phyloP scores from a whole-genome alignment of 129 eudicot species.

The Saussurea involucrata region DNA sequence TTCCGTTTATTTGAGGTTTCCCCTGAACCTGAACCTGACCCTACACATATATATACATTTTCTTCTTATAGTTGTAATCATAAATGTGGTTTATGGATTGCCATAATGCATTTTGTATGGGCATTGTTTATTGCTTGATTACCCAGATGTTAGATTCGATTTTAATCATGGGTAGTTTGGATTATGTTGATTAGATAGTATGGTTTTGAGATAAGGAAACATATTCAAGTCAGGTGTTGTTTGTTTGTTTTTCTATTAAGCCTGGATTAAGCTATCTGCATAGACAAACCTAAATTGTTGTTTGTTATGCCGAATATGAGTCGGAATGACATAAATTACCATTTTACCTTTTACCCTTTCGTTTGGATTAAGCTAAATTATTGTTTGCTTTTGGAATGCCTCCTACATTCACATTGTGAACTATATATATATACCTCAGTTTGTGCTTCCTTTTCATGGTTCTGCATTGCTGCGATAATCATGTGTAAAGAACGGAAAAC shows the following conservation, averaged over 20 bases:
- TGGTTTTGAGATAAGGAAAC: not conserved
- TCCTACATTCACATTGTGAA: not conserved
- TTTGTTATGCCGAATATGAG: not conserved
- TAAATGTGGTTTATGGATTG: not conserved
- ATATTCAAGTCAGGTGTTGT: not conserved
- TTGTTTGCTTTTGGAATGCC: not conserved
- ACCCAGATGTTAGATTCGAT: not conserved
- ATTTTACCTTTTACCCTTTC: not conserved
- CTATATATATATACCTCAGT: not conserved
- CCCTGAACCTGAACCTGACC: not conserved
- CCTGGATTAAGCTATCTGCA: not conserved
- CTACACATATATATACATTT: no score
- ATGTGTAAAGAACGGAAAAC: not conserved
- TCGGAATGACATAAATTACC: no score
- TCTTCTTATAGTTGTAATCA: not conserved
- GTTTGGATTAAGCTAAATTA: not conserved
- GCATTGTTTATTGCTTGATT: not conserved
- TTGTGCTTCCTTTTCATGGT: not conserved
- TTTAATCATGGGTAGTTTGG: not conserved
- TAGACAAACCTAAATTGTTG: not conserved
- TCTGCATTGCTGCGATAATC: not conserved
- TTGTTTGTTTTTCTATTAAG: not conserved
- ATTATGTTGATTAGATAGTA: not conserved
- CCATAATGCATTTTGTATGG: not conserved
- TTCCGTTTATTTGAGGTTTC: no score